Evolutionary conservation across 2,329 filamentous ascomycete species (phyloP).

Genomic region (Sporothrix schenckii): DNA sequence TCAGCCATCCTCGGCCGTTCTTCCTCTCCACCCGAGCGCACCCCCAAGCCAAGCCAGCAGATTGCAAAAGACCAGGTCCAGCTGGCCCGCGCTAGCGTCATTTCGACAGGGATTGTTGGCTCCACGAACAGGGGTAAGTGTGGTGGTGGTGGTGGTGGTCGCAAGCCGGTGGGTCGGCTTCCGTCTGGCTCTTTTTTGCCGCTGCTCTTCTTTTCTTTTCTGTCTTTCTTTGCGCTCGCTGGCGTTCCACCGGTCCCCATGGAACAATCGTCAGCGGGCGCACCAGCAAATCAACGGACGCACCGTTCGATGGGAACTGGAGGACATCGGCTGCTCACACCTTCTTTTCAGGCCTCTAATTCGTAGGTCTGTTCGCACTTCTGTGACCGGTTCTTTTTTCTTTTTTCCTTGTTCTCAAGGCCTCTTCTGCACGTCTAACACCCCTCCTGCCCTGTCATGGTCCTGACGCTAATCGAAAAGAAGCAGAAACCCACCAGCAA

Average conservation of each 20-base stretch:
- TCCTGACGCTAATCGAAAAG: conserved; percentile 22
- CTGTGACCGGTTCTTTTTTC: background rate
- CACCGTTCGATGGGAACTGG: conserved; percentile 18
- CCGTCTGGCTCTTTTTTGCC: background rate
- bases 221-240: background rate
- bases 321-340: background rate
- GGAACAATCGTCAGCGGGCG: conserved; percentile 18
- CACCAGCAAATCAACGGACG: conserved; percentile 23
- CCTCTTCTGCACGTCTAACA: background rate
- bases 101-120: conserved; percentile 20
- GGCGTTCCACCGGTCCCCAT: background rate
- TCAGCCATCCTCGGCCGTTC: conserved; percentile 20
- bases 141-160: background rate
- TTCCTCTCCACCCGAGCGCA: background rate
- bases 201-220: background rate
- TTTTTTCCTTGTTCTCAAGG: background rate
- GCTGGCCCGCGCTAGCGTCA: conserved; percentile 26
- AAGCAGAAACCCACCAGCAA: conserved; percentile 20
- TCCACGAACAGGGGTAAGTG: conserved; percentile 9
- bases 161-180: conserved; percentile 11
- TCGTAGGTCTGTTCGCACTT: background rate
- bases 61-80: conserved; percentile 11
- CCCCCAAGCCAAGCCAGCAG: background rate
- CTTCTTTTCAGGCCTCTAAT: conserved; percentile 20
- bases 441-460: background rate